These are phyloP conservation scores for Miamiensis avidus DNA, from an alignment of 169 alveolate species.

Conservation along the genomic window DNA sequence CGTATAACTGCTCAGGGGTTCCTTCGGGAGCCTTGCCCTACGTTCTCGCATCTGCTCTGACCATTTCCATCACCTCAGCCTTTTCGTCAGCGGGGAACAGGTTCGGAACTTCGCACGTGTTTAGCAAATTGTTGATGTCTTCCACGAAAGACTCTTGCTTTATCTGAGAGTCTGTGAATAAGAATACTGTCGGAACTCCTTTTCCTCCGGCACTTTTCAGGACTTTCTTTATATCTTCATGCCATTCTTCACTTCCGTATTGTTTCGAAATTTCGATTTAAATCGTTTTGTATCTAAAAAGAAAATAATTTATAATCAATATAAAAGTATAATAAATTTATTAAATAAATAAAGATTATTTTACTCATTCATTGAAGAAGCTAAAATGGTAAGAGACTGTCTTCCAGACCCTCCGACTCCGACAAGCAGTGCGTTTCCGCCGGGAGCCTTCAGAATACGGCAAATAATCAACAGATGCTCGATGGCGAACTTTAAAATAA, in stretches of 20 bases:
- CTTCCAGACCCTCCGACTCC: conserved; percentile 97
- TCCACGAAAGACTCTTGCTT: conserved; percentile 82
- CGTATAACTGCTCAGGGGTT: conserved; percentile 73
- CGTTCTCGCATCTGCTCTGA: conserved; percentile 76
- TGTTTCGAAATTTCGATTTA: conserved; percentile 91
- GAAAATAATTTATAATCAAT: no score
- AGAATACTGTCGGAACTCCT: conserved; percentile 72
- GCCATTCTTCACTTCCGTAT: conserved; percentile 87
- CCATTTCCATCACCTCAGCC: conserved; percentile 80
- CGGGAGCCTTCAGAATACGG: conserved; percentile 86
- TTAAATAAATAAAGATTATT: no score
- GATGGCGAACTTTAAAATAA: conserved; percentile 88
- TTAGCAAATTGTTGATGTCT: conserved; percentile 83
- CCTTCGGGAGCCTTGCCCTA: conserved; percentile 86
- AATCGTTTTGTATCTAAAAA: conserved; percentile 76
- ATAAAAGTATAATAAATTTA: no score
- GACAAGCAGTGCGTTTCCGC: conserved; percentile 92
- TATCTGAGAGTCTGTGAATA: conserved; percentile 83
- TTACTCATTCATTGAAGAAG: conserved; percentile 82
- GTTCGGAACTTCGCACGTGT: conserved; percentile 89
- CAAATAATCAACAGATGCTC: conserved; percentile 91
- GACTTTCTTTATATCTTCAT: conserved; percentile 87
- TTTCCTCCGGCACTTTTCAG: conserved; percentile 79
- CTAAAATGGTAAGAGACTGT: conserved; percentile 75
- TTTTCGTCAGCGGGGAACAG: conserved; percentile 84